Percentiles rank a stretch among this genome's conserved stretches.
phyloP scores from a whole-genome alignment of 2,329 filamentous ascomycete genomes.

The Xylaria multiplex region DNA sequence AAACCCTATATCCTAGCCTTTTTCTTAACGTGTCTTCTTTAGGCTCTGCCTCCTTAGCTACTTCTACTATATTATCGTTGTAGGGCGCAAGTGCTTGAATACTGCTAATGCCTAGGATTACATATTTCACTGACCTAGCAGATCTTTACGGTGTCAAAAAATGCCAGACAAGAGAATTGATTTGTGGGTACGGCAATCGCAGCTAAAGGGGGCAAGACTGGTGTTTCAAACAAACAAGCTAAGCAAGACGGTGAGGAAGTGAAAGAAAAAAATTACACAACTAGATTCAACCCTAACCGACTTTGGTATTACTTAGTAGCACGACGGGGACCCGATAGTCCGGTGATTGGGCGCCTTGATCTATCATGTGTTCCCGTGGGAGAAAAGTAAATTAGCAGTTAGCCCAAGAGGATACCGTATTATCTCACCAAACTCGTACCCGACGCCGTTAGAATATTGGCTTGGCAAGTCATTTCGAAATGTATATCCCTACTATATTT shows the following conservation, averaged over 20 bases:
- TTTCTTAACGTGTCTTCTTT: no score
- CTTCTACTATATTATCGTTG: no score
- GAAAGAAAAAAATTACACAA: not conserved
- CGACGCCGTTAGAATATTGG: no score
- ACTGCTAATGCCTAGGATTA: no score
- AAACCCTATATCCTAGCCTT: not conserved
- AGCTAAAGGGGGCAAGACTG: not conserved
- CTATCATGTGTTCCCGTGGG: slow-evolving; percentile 10
- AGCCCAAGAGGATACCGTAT: not conserved
- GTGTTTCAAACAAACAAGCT: slow-evolving; percentile 14
- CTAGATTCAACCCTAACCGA: slow-evolving; percentile 2
- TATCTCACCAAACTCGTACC: no score
- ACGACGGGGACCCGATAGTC: slow-evolving; percentile 28
- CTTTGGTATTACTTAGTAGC: slow-evolving; percentile 11
- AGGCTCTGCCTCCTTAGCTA: no score
- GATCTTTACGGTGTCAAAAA: no score
- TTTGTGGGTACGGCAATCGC: not conserved
- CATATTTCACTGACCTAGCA: no score
- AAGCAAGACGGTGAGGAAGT: not conserved
- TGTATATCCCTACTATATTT: no score
- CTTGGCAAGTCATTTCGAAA: no score
- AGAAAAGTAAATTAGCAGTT: not conserved
- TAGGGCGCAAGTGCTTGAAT: no score
- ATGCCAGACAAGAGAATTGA: not conserved
- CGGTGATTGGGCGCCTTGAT: slow-evolving; percentile 28